These are phyloP conservation scores for Globisporangium paroecandrum DNA, from an alignment of 352 stramenopile species.

Conservation along the genomic window DNA sequence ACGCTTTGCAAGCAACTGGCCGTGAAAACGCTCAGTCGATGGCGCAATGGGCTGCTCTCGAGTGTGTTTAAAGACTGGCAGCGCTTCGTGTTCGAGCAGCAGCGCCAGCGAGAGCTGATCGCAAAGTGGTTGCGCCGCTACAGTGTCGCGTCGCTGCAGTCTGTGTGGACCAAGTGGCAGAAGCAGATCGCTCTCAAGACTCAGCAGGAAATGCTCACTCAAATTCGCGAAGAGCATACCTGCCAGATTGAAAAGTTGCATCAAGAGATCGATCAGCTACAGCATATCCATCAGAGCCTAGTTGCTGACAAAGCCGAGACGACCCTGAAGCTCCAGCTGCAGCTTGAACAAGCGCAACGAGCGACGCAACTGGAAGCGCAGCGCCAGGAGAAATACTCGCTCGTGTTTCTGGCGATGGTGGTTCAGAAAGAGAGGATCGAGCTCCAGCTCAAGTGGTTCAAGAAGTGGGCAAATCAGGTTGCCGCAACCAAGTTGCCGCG, in stretches of 20 bases:
- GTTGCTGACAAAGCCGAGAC: not conserved
- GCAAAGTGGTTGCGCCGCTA: slow-evolving; percentile 17
- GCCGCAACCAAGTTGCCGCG: not conserved
- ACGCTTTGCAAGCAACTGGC: slow-evolving; percentile 9
- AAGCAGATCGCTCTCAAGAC: not conserved
- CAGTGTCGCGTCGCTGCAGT: not conserved
- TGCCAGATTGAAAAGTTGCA: slow-evolving; percentile 3
- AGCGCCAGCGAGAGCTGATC: slow-evolving; percentile 25
- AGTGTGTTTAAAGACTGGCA: slow-evolving; percentile 24
- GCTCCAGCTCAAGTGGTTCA: slow-evolving; percentile 4
- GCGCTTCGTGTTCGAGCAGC: slow-evolving; percentile 17
- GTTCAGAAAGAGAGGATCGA: not conserved
- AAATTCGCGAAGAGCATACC: not conserved
- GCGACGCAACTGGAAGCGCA: not conserved
- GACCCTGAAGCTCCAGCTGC: not conserved
- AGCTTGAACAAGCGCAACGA: not conserved
- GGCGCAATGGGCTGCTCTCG: slow-evolving; percentile 22
- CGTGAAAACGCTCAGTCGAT: slow-evolving; percentile 21
- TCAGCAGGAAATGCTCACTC: slow-evolving; percentile 3
- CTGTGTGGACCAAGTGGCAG: slow-evolving; percentile 15
- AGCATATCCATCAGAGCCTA: not conserved
- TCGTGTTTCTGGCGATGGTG: not conserved
- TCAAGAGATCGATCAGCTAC: slow-evolving; percentile 2
- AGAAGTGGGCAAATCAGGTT: not conserved
- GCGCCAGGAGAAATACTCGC: not conserved